phyloP scores from a whole-genome alignment of 257 asterid species.

The Solanum arcanum region DNA sequence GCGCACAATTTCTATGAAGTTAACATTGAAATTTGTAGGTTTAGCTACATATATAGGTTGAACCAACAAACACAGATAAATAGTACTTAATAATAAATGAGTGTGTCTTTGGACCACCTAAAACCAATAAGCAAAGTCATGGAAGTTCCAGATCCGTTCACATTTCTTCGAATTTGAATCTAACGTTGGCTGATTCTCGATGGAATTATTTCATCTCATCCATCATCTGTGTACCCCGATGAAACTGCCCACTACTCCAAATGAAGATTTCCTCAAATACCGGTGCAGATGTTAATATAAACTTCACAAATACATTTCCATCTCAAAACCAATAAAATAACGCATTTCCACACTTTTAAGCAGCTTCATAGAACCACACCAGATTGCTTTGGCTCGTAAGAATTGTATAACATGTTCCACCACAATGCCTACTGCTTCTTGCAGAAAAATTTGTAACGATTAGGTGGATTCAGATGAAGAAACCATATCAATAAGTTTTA shows the following conservation, averaged over 20 bases:
- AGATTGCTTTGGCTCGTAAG: not conserved
- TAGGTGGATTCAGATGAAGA: not conserved
- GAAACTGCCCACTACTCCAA: too few relatives aligned
- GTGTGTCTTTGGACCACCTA: too few relatives aligned
- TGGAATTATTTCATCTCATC: slow-evolving; percentile 31
- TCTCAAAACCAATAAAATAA: not conserved
- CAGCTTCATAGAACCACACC: not conserved
- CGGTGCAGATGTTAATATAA: slow-evolving; percentile 26
- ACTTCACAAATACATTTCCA: not conserved
- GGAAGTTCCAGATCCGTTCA: not conserved
- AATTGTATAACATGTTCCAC: not conserved
- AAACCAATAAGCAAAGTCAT: too few relatives aligned
- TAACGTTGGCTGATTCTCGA: slow-evolving; percentile 38
- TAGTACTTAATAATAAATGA: too few relatives aligned
- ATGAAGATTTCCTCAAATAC: slow-evolving; percentile 35
- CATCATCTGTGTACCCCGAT: not conserved
- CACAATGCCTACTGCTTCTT: not conserved
- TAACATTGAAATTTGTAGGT: too few relatives aligned
- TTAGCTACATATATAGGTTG: too few relatives aligned
- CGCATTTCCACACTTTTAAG: not conserved
- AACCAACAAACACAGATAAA: too few relatives aligned
- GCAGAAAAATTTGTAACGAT: not conserved
- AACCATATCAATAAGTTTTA: not conserved
- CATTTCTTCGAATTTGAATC: slow-evolving; percentile 4
- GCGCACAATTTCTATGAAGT: too few relatives aligned